Base-by-base conservation (phyloP, 257 asterid species). In the Nicotiana undulata region DNA sequence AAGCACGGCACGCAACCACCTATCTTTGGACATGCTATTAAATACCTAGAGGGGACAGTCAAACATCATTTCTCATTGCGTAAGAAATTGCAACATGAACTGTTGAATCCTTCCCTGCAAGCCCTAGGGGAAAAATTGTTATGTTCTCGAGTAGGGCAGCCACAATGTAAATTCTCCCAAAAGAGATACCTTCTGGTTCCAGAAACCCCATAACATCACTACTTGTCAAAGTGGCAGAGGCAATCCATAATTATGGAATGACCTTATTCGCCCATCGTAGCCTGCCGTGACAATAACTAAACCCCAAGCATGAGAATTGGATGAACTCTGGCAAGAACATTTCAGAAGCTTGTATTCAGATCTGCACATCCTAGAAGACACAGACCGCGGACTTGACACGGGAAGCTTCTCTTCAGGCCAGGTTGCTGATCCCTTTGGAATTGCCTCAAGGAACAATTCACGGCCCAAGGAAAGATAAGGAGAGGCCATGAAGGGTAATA, bases 331-430 rank as follows among this genome's bases (percentile, higher is more conserved):
- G 86, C 85, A 93, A 53, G 97, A 90, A 9, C 84, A 81, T 85
- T 85, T 91, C 79, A 95, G 91, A 58, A 95, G 88, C 85, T 87
- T 93, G 88, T 87, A 89, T 84, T 87, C 90, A n/a, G 97, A 87
- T 88, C 87, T 96, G 75, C 91, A 85, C 85, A 94, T 65, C 12
- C 84, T 83, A 20, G 93, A 81, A 20, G 88, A 59, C 1, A 79
- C 34, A 1, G 75, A 51, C 66, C 44, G 87, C 10, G 88, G 88
- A 46, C 86, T 85, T 5, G 94, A 83, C 11, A 77, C 17, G 1
- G 93, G 94, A 76, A 93, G 99, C 90, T 94, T 96, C 83, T 96
- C 99, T 85, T 96, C 99, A 0, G 99, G 99, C 99, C 99, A 96
- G 52, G 99, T 96, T 17, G 97, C 99, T 1, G 98, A 89, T 72